Base-by-base conservation (phyloP, 1,284 basidiomycete species). In the Malassezia pachydermatis region DNA sequence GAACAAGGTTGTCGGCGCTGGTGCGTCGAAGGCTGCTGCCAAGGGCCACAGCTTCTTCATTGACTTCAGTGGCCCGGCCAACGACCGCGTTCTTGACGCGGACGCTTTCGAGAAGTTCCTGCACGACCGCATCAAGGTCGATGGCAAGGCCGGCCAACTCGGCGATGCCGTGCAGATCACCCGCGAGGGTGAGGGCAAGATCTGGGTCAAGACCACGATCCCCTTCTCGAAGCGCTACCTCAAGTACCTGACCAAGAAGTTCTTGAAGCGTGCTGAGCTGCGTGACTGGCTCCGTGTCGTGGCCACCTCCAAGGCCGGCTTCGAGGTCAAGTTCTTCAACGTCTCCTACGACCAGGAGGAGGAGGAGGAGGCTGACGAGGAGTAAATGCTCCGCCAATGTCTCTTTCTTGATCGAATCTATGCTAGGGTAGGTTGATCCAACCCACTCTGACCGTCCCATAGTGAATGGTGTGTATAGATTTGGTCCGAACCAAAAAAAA, bases 21-120 rank as follows among this genome's bases (percentile, higher is more conserved):
- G 58, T 46, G 47, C 55, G 48, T 60, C 63, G 46, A 62, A 62
- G 59, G 45, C 50, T 29, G 23, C 38, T 14, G 67, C 82, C 69
- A 77, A 79, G 76, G 88, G 79, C 64, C 84, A 88, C 80, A 92
- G 88, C 76, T 94, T 89, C 77, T 78, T 84, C 74, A 81, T 95
- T 74, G 88, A 94, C 81, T 92, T 86, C 79, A 86, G 86, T 45
- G 86, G 85, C 70, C 90, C 90, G 57, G 88, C 86, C 48, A 76
- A 79, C 58, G 88, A 92, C 75, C 82, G 82, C 69, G 85, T 92
- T 73, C 88, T 94, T 70, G 88, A 92, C 70, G 83, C 84, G 57
- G 85, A 84, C 54, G 83, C 84, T 65, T 90, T 87, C 75, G 86
- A 88, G 76, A 87, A 88, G 76, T 94, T 84, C 79, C 79, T 94